A percentile compares a stretch with the other conserved stretches of the same genome.
Conservation (phyloP, 768 basidiomycete genomes). For the Tremella fuciformis region DNA sequence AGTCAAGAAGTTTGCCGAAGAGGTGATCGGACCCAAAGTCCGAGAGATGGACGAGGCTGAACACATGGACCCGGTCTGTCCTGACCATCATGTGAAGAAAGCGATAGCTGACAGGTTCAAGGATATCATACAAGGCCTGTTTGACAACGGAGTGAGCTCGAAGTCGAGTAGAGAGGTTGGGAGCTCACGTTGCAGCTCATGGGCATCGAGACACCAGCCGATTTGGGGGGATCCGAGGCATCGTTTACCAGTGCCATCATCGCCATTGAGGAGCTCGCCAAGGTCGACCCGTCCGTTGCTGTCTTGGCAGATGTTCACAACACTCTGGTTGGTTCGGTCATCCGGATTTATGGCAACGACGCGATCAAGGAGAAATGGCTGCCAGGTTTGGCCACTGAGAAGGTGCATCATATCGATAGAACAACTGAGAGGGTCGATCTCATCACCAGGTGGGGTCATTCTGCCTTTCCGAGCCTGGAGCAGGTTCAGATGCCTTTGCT, state of each 20-base stretch:
- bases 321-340: slow-evolving; percentile 91
- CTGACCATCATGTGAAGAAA: neutral
- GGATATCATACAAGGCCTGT: slow-evolving; percentile 74
- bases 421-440: neutral
- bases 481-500: slow-evolving; percentile 96
- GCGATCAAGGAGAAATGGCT: slow-evolving; percentile 86
- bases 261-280: slow-evolving; percentile 94
- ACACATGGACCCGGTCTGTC: slow-evolving; percentile 72
- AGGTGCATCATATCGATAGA: slow-evolving; percentile 56
- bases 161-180: neutral
- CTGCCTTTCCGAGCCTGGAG: slow-evolving; percentile 85
- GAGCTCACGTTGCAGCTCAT: slow-evolving; percentile 66
- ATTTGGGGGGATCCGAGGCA: slow-evolving; percentile 79
- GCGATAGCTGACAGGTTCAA: slow-evolving; percentile 8
- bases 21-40: slow-evolving; percentile 86
- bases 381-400: slow-evolving; percentile 71
- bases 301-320: slow-evolving; percentile 98
- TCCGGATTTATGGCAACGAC: slow-evolving; percentile 78
- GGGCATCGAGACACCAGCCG: slow-evolving; percentile 89
- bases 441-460: slow-evolving; percentile 82
- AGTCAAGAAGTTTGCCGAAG: slow-evolving; percentile 85
- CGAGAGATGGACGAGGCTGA: slow-evolving; percentile 98
- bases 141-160: slow-evolving; percentile 82
- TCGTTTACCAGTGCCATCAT: slow-evolving; percentile 95
- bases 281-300: slow-evolving; percentile 91